Base-by-base conservation (phyloP, 2,329 filamentous ascomycete species). In the Thelonectria discophora region DNA sequence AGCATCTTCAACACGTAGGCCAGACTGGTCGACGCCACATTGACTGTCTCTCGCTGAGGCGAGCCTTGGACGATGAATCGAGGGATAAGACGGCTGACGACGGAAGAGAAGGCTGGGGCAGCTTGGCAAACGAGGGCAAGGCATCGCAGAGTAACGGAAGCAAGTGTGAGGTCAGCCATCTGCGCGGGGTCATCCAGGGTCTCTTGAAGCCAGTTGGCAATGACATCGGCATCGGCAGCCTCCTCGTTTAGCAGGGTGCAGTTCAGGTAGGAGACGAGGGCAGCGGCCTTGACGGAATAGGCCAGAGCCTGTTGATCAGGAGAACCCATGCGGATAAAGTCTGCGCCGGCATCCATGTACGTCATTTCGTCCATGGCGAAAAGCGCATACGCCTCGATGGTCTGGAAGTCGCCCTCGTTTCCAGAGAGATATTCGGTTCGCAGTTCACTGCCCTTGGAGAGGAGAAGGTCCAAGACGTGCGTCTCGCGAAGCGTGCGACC, bases 41-140 rank as follows among this genome's bases (percentile, higher is more conserved):
- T 84, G 45, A 95, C 89, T 12, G 88, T 92, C 27, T 86, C 81
- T 15, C 87, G 85, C 58, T 87, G 86, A 37, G 92, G 88, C 18
- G 88, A 86, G 56, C 91, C 90, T 74, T 97, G 93, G 1, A 97
- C 92, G 61, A 99, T 92, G 68, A 97, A 93, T 43, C 92, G 87
- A 45, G 96, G 90, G 43, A 99, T 82, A 17, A 93, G 86, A 32
- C 92, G 88, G 70, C 91, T 94, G 55, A 96, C 86, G 62, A 83
- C 88, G 1, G 92, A 87, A 12, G 93, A 92, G 66, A 90, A 90
- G 2, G 86, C 81, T 6, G 91, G 87, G 10, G 90, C 91, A 30
- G 92, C 82, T 68, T 88, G 90, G 57, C 94, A 93, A 20, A 97
- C 82, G 48, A 97, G 82, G 5, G 93, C 92, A 81, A 97, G 88